Percentiles rank a stretch among this genome's conserved stretches.
phyloP scores from a whole-genome alignment of 2,329 filamentous ascomycete species.

The Chaetomiaceae sp. region DNA sequence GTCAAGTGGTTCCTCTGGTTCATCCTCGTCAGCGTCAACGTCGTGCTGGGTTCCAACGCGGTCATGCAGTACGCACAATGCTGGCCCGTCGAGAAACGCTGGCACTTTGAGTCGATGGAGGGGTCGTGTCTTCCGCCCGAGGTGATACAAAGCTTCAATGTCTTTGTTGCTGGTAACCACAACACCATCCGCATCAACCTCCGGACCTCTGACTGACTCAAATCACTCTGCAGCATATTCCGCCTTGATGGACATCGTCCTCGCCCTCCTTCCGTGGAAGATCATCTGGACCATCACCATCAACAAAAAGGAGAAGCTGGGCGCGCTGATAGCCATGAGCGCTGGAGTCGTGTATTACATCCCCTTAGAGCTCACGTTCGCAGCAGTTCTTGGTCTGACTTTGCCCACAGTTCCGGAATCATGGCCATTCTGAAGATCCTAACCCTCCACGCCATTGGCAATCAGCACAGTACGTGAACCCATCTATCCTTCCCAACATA shows the following conservation, averaged over 20 bases:
- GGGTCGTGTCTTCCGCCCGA: conserved; percentile 12
- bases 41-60: conserved; percentile 16
- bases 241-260: conserved; percentile 29
- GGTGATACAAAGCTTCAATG: conserved; percentile 14
- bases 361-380: background rate
- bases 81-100: conserved; percentile 15
- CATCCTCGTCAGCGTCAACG: conserved; percentile 30
- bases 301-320: conserved; percentile 31
- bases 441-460: conserved; percentile 3
- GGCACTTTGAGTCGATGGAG: conserved; percentile 10
- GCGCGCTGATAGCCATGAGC: conserved; percentile 34
- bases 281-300: conserved; percentile 33
- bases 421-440: conserved; percentile 20
- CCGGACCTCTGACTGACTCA: background rate
- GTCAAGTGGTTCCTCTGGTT: conserved; percentile 30
- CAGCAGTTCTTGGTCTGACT: background rate
- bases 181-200: background rate
- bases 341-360: conserved; percentile 30
- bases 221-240: conserved; percentile 24
- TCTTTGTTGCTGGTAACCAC: conserved; percentile 14
- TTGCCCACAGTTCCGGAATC: conserved; percentile 9
- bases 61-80: conserved; percentile 20
- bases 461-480: background rate
- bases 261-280: conserved; percentile 32
- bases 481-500: background rate